phyloP scores from a whole-genome alignment of 2,329 filamentous ascomycete genomes.

The Fusarium sp. region DNA sequence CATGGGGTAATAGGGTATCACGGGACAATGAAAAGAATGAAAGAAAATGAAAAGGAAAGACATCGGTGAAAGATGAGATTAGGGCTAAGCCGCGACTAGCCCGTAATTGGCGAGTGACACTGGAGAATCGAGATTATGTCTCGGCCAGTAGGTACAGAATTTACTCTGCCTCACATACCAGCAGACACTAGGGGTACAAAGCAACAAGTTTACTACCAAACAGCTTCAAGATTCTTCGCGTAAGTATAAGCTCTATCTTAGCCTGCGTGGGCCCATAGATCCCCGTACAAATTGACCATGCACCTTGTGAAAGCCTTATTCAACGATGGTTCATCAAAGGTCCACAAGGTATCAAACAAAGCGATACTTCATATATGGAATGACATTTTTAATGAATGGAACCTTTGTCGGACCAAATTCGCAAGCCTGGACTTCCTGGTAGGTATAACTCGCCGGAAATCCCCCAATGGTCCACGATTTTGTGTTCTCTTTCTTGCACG shows the following conservation, averaged over 20 bases:
- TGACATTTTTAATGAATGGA: background rate
- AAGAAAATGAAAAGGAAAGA: background rate
- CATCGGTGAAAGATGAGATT: background rate
- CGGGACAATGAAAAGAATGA: conserved; percentile 1
- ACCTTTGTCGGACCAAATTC: conserved; percentile 11
- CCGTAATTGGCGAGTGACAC: background rate
- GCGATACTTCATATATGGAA: background rate
- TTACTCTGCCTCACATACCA: background rate
- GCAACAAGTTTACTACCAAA: rapidly evolving
- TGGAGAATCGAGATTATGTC: background rate
- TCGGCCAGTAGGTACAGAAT: rapidly evolving
- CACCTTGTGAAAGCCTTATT: too few relatives aligned
- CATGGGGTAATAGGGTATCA: conserved; percentile 29
- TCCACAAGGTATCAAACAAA: background rate
- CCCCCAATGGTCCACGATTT: background rate
- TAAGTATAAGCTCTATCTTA: too few relatives aligned
- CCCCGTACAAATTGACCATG: background rate
- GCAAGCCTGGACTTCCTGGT: background rate
- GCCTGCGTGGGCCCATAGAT: too few relatives aligned
- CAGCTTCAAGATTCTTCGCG: rapidly evolving
- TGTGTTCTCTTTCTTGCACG: background rate
- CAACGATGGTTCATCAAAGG: background rate
- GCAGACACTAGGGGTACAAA: rapidly evolving
- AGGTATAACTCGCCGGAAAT: background rate
- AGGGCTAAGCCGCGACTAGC: background rate